These are phyloP conservation scores for Aspergillus cejpii DNA, from an alignment of 2,329 filamentous ascomycete species.

Conservation along the genomic window DNA sequence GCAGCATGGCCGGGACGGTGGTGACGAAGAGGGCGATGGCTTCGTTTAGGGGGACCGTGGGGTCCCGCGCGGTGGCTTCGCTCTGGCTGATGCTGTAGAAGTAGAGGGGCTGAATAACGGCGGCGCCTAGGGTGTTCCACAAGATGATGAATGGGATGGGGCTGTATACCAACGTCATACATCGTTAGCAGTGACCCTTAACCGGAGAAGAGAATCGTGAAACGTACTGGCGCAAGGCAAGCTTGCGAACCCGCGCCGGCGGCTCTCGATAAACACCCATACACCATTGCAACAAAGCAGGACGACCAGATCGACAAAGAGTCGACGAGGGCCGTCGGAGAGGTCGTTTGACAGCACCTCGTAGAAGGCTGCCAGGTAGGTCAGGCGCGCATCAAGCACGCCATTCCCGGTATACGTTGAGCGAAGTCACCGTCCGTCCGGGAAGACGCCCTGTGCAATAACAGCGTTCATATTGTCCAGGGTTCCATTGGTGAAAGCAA, in stretches of 20 bases:
- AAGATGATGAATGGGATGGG: not conserved
- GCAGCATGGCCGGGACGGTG: not conserved
- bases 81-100: not conserved
- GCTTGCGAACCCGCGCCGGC: not conserved
- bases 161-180: not conserved
- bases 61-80: not conserved
- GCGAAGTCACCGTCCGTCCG: not conserved
- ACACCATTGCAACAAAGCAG: not conserved
- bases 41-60: not conserved
- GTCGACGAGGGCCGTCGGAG: not conserved
- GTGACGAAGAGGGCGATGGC: not conserved
- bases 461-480: not conserved
- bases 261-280: not conserved
- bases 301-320: not conserved
- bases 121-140: not conserved
- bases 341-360: not conserved
- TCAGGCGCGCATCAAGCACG: not conserved
- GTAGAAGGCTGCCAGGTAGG: not conserved
- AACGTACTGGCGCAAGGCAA: not conserved
- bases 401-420: not conserved
- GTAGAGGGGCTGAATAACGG: not conserved
- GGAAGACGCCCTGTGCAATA: not conserved
- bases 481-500: not conserved
- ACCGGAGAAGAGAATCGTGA: not conserved
- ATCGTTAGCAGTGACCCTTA: not conserved